phyloP scores from a whole-genome alignment of 768 basidiomycete genomes.

The Antrodiella citrinella region DNA sequence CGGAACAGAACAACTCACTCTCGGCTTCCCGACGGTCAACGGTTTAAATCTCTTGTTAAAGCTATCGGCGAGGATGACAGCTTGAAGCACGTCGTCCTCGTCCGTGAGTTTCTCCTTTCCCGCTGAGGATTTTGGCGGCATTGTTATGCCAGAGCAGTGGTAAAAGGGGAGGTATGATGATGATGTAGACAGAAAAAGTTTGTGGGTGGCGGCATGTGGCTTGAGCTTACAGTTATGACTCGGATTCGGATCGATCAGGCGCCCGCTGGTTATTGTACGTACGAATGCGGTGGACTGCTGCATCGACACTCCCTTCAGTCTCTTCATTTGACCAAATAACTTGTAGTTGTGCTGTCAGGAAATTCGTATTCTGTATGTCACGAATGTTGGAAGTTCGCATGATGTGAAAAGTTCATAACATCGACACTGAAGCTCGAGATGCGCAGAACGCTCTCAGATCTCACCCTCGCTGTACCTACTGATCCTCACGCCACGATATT shows the following conservation, averaged over 20 bases:
- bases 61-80: conserved; percentile 92
- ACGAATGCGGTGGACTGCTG: too few species aligned
- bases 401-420: too few species aligned
- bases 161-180: conserved; percentile 34
- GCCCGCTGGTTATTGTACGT: background rate
- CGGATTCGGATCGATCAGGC: conserved; percentile 1
- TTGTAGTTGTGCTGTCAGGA: too few species aligned
- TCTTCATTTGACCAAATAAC: too few species aligned
- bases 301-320: too few species aligned
- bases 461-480: too few species aligned
- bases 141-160: conserved; percentile 26
- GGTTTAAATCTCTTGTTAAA: conserved; percentile 93
- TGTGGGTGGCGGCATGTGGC: background rate
- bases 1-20: conserved; percentile 43
- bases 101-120: conserved; percentile 62
- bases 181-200: conserved; percentile 6
- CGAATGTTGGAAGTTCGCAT: too few species aligned
- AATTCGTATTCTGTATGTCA: too few species aligned
- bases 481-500: too few species aligned
- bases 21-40: conserved; percentile 78
- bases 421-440: too few species aligned
- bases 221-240: background rate
- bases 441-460: too few species aligned
- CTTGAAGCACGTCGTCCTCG: conserved; percentile 85
- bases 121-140: conserved; percentile 56